Evolutionary conservation across 495 filamentous ascomycete genomes (phyloP), one percentile per base, ranked within the genome.

Genomic region (Penicillium steckii): DNA sequence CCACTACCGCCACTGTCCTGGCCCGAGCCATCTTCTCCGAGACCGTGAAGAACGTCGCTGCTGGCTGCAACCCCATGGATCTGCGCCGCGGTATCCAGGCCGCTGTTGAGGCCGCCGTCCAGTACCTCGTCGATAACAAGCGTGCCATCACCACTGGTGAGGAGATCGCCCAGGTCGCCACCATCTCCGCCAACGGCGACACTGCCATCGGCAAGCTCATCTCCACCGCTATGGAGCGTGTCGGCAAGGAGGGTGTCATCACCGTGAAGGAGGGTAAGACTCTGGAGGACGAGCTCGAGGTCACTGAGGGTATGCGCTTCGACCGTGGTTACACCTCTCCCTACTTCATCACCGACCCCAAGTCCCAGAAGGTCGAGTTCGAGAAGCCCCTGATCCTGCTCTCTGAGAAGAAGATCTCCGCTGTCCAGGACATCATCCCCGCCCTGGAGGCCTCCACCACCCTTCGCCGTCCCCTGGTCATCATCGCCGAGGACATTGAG

Each of bases 211-310:
- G 94, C 62, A 86, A 90, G 77, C 78, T 98, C 58, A 94, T 98
- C 72, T 91, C 94, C 61, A 95, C 85, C 63, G 94, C 94, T 57
- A 98, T 98, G 94, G 94, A 98, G 85, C 93, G 95, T 77, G 94
- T 98, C 59, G 94, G 94, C 72, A 97, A 97, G 83, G 94, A 98
- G 79, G 94, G 94, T 81, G 94, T 98, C 57, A 98, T 98, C 70
- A 98, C 94, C 43, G 92, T 96, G 52, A 97, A 97, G 85, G 94
- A 98, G 80, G 94, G 94, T 61, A 97, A 97, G 87, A 98, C 94
- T 44, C 86, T 95, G 68, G 87, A 91, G 65, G 94, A 98, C 61
- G 95, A 98, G 82, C 85, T 98, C 40, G 94, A 97, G 75, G 87
- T 98, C 53, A 98, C 94, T 22, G 94, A 98, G 84, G 94, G 94